Percentiles rank a stretch among this genome's conserved stretches.
Evolutionary conservation across 2,329 filamentous ascomycete species (phyloP).

Genomic region (Ceratocystis destructans): DNA sequence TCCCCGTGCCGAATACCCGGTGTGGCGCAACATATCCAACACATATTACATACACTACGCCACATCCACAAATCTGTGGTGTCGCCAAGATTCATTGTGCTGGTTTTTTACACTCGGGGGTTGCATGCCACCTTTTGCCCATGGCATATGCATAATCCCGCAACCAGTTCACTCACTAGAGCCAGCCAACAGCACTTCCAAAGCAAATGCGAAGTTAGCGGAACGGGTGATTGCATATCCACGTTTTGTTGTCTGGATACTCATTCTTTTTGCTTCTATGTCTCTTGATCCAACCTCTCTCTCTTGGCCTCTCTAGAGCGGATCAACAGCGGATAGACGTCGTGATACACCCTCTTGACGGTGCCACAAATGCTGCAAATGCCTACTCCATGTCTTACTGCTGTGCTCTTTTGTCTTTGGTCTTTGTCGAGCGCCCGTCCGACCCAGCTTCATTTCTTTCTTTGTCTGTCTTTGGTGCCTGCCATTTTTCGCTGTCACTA

Average conservation of each 20-base stretch:
- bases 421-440: not conserved
- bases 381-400: not conserved
- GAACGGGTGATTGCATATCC: not conserved
- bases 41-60: not conserved
- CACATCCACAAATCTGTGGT: not conserved
- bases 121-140: not conserved
- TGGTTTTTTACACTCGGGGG: not conserved
- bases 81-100: not conserved
- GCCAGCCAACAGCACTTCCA: not conserved
- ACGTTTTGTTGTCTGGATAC: not conserved
- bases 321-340: not conserved
- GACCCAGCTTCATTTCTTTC: not conserved
- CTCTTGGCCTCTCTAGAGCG: not conserved
- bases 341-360: not conserved
- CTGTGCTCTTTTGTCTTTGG: not conserved
- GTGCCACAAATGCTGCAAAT: not conserved
- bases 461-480: not conserved
- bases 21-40: not conserved
- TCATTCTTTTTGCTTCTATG: not conserved
- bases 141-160: not conserved
- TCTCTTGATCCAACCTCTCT: not conserved
- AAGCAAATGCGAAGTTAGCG: not conserved
- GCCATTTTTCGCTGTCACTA: not conserved
- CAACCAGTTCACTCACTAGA: not conserved
- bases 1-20: not conserved